These are phyloP conservation scores for Chimonanthus salicifolius DNA, from an alignment of 164 flowering plant genomes.

Conservation along the genomic window DNA sequence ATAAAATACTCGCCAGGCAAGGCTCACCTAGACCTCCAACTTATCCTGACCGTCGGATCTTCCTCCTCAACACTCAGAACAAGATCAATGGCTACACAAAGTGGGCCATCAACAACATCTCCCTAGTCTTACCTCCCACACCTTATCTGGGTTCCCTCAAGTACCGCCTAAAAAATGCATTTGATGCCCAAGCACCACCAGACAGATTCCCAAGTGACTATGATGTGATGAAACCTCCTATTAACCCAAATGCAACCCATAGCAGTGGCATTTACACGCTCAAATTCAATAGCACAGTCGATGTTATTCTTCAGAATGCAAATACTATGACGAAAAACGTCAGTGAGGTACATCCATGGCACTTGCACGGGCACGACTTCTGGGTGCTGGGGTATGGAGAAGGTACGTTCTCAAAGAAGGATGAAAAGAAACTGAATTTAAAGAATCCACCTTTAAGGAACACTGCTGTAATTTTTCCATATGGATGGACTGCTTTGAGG, in stretches of 20 bases:
- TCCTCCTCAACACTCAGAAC: constrained; percentile 85
- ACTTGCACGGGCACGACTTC: constrained; percentile 89
- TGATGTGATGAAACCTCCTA: constrained; percentile 49
- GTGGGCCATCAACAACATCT: constrained; percentile 85
- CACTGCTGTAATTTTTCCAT: constrained; percentile 67
- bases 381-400: constrained; percentile 93
- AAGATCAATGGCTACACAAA: constrained; percentile 54
- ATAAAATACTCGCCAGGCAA: constrained; percentile 31
- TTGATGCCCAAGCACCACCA: constrained; percentile 38
- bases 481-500: constrained; percentile 92
- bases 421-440: constrained; percentile 41
- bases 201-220: constrained; percentile 37
- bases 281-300: constrained; percentile 36
- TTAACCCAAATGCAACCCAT: constrained; percentile 42
- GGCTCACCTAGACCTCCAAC: constrained; percentile 58
- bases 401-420: constrained; percentile 45
- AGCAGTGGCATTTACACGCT: constrained; percentile 56
- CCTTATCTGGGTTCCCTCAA: constrained; percentile 75
- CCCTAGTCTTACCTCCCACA: constrained; percentile 62
- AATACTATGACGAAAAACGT: constrained; percentile 38
- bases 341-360: constrained; percentile 95
- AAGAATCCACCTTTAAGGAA: constrained; percentile 69
- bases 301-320: constrained; percentile 82
- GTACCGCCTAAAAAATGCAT: constrained; percentile 32
- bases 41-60: constrained; percentile 32